Percentiles rank a stretch among this genome's conserved stretches.
Conservation (phyloP, 2,329 filamentous ascomycete genomes). For the Neonectria punicea region DNA sequence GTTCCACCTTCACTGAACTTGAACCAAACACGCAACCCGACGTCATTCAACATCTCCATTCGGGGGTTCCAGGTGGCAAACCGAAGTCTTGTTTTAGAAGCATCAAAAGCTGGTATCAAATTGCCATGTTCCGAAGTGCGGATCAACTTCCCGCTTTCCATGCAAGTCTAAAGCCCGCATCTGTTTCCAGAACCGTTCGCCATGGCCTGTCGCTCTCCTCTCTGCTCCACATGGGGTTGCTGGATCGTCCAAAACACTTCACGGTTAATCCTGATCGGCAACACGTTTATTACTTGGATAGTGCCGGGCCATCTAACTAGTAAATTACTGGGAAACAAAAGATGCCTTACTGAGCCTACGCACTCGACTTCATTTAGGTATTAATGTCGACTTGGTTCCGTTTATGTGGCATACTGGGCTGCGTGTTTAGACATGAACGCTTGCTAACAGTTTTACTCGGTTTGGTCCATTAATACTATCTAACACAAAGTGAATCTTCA, state of each 20-base stretch:
- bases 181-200: not conserved
- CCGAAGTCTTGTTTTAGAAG: not conserved
- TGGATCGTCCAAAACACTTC: conserved; percentile 1
- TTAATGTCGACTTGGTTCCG: not conserved
- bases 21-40: not conserved
- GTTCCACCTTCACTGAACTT: not conserved
- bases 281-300: not conserved
- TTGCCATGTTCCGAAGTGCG: not conserved
- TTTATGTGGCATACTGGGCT: conserved; percentile 1
- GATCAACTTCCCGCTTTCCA: conserved; percentile 14
- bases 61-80: not conserved
- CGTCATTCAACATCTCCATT: not conserved
- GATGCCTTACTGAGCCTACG: conserved; percentile 1
- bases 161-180: conserved; percentile 7
- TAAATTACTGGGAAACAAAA: not conserved
- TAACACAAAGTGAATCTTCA: not conserved
- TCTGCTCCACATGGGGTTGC: not conserved
- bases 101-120: not conserved
- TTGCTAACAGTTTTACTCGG: not conserved
- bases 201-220: not conserved
- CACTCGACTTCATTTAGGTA: not conserved
- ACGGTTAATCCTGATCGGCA: conserved; percentile 7
- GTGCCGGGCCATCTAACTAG: not conserved
- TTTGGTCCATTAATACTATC: not conserved
- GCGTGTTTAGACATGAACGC: not conserved